Percentiles rank a stretch among this genome's conserved stretches.
Conservation (phyloP, 2,329 filamentous ascomycete genomes). For the Diaporthe sp. region DNA sequence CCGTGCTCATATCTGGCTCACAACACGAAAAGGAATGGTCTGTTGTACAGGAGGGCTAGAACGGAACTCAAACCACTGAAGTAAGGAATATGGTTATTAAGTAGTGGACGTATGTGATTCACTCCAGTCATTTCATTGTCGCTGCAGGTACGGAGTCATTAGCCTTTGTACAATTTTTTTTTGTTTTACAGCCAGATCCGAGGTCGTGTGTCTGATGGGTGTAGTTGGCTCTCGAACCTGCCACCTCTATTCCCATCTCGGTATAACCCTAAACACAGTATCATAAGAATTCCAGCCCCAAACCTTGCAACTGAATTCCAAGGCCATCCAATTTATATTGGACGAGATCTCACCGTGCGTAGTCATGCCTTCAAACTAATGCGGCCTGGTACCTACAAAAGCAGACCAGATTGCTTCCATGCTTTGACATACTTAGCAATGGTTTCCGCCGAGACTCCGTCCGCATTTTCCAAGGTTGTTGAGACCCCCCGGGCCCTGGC, state of each 20-base stretch:
- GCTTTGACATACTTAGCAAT: background rate
- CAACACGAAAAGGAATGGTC: background rate
- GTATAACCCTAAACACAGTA: background rate
- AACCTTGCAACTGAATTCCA: background rate
- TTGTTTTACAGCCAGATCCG: no score
- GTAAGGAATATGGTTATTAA: no score
- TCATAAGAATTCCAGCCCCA: background rate
- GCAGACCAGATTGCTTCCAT: background rate
- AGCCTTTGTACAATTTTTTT: no score
- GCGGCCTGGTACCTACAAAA: background rate
- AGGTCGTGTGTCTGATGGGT: no score
- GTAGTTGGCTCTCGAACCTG: no score
- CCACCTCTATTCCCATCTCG: no score
- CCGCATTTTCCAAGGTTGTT: background rate
- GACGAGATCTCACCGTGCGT: background rate
- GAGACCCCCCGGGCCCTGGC: background rate
- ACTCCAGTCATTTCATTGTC: no score
- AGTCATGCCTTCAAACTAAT: background rate
- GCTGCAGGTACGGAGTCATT: no score
- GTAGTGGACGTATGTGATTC: no score
- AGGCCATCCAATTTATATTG: background rate
- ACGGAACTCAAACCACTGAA: no score
- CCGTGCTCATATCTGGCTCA: background rate
- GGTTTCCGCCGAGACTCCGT: background rate
- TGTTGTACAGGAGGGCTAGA: no score